Conservation (phyloP, 768 basidiomycete genomes). For the Rubroboletus satanas region DNA sequence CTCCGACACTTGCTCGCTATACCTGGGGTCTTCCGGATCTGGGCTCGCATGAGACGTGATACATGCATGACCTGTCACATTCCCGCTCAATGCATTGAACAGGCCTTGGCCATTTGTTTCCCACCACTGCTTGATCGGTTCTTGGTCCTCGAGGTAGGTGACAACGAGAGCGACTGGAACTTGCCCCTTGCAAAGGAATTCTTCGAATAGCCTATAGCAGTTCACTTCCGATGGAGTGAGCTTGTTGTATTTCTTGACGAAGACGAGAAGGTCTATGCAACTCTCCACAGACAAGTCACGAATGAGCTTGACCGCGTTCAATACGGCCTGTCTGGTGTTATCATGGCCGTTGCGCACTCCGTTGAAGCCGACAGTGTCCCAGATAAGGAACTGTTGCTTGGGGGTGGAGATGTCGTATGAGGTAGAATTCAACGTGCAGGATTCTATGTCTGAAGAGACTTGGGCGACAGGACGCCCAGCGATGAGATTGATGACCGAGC, state of each 20-base stretch:
- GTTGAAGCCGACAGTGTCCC: constrained; percentile 4
- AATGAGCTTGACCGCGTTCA: constrained; percentile 21
- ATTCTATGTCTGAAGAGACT: background rate
- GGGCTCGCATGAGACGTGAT: constrained; percentile 6
- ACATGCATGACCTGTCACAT: constrained; percentile 18
- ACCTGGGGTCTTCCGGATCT: background rate
- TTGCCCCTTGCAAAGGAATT: constrained; percentile 29
- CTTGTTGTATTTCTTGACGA: constrained; percentile 26
- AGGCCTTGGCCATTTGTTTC: background rate
- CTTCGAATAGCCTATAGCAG: constrained; percentile 29
- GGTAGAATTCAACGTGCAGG: background rate
- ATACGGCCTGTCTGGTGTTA: background rate
- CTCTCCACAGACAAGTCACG: constrained; percentile 3
- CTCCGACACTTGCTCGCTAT: background rate
- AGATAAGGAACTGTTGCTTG: background rate
- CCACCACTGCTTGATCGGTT: constrained; percentile 27
- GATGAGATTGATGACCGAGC: constrained; percentile 22
- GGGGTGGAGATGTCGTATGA: background rate
- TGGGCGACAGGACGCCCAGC: background rate
- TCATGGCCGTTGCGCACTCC: background rate
- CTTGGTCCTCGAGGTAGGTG: constrained; percentile 32
- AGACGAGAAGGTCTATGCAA: constrained; percentile 34
- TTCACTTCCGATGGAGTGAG: constrained; percentile 21
- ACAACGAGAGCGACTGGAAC: constrained; percentile 35
- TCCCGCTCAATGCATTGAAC: background rate